Evolutionary conservation across 345 rosid genomes (phyloP).

Genomic region (Brassica carinata): DNA sequence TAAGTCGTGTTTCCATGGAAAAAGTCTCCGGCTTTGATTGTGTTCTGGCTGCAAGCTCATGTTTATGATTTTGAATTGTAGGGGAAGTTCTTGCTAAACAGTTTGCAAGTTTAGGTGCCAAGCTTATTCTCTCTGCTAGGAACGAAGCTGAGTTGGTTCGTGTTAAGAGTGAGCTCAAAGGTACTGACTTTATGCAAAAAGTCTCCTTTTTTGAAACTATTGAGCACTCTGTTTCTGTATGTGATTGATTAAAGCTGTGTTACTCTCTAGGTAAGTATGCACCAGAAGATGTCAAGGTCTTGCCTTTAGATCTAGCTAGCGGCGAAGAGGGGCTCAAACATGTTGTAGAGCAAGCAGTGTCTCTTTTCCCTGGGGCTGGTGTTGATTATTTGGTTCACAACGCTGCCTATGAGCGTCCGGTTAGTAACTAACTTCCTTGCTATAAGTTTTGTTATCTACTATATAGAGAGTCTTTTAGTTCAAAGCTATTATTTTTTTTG

Average conservation of each 20-base stretch:
- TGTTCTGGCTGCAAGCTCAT: background rate
- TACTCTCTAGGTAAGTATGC: conserved; percentile 70
- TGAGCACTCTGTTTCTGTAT: conserved; percentile 3
- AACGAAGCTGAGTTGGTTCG: conserved; percentile 74
- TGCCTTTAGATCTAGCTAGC: conserved; percentile 86
- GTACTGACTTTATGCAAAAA: conserved; percentile 38
- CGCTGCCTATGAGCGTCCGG: conserved; percentile 96
- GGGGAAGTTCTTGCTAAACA: conserved; percentile 90
- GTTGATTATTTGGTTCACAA: conserved; percentile 88
- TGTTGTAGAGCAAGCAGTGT: conserved; percentile 77
- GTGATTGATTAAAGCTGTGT: background rate
- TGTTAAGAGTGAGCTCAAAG: conserved; percentile 71
- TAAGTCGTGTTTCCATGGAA: conserved; percentile 19
- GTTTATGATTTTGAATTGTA: conserved; percentile 34
- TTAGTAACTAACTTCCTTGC: conserved; percentile 41
- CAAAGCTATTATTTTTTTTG: conserved; percentile 2
- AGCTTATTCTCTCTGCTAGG: conserved; percentile 88
- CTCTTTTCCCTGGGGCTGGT: conserved; percentile 64
- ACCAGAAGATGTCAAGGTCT: conserved; percentile 66
- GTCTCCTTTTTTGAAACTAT: background rate
- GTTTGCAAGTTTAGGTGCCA: conserved; percentile 82
- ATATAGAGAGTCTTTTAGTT: background rate
- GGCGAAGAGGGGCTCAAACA: conserved; percentile 66
- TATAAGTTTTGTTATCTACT: background rate
- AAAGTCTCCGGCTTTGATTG: background rate